A percentile compares a stretch with the other conserved stretches of the same genome.
These are phyloP conservation scores for Coemansia sp. DNA, from an alignment of 192 early-diverging fungal genomes.

Conservation along the genomic window DNA sequence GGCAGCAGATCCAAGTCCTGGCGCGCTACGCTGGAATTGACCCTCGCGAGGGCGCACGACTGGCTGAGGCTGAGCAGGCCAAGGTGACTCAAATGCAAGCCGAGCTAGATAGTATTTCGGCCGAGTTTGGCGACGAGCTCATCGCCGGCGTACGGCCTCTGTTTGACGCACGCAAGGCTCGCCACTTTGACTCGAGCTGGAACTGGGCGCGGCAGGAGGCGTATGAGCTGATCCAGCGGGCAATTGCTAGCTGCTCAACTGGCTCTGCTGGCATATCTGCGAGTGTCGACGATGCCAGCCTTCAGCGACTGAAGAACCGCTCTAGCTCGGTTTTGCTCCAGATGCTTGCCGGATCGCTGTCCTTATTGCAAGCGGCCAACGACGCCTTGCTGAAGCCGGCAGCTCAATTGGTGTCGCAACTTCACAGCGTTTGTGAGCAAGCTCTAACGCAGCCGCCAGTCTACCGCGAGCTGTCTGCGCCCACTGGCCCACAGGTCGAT, in stretches of 20 bases:
- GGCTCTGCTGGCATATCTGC: slow-evolving; percentile 60
- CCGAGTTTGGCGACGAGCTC: slow-evolving; percentile 78
- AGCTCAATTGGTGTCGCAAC: slow-evolving; percentile 58
- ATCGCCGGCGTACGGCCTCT: slow-evolving; percentile 78
- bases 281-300: slow-evolving; percentile 61
- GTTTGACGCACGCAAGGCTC: slow-evolving; percentile 81
- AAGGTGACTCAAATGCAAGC: slow-evolving; percentile 64
- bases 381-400: slow-evolving; percentile 62
- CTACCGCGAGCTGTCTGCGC: slow-evolving; percentile 84
- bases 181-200: slow-evolving; percentile 92
- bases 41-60: slow-evolving; percentile 70
- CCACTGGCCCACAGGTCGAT: slow-evolving; percentile 76
- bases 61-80: slow-evolving; percentile 64
- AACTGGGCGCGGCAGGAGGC: slow-evolving; percentile 86
- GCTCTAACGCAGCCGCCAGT: slow-evolving; percentile 70
- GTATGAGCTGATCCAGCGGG: slow-evolving; percentile 84
- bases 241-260: slow-evolving; percentile 63
- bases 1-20: slow-evolving; percentile 80
- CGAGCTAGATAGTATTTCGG: slow-evolving; percentile 75
- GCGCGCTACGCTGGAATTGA: slow-evolving; percentile 81
- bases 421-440: slow-evolving; percentile 79
- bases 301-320: slow-evolving; percentile 75
- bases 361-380: slow-evolving; percentile 65
- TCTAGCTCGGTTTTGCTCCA: slow-evolving; percentile 70
- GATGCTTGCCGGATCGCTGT: slow-evolving; percentile 70